These are phyloP conservation scores for Neurospora sp. DNA, from an alignment of 495 filamentous ascomycete species.

Conservation along the genomic window DNA sequence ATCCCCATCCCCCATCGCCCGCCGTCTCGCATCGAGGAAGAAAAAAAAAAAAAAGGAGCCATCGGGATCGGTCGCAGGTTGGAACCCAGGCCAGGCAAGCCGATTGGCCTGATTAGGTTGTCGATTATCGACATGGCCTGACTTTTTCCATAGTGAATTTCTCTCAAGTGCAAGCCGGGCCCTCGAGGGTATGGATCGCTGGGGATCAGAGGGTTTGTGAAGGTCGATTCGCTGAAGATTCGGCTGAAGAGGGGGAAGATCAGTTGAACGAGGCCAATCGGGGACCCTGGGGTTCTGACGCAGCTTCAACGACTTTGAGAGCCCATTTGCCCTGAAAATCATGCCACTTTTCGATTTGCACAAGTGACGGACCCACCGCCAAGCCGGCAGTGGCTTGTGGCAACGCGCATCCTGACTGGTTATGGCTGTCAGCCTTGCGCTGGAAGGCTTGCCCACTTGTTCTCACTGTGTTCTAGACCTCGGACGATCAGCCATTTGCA, in stretches of 20 bases:
- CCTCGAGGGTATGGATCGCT: slow-evolving; percentile 1
- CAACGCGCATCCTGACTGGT: slow-evolving; percentile 9
- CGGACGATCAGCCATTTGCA: slow-evolving; percentile 1
- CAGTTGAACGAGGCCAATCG: slow-evolving; percentile 14
- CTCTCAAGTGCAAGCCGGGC: neutral
- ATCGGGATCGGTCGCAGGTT: slow-evolving; percentile 1
- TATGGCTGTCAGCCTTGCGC: slow-evolving; percentile 17
- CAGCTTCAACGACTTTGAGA: slow-evolving; percentile 20
- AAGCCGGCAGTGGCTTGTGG: slow-evolving; percentile 24
- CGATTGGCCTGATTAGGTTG: slow-evolving; percentile 8
- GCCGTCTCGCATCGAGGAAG: neutral
- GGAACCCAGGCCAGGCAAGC: neutral
- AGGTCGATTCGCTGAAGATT: neutral
- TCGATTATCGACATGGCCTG: slow-evolving; percentile 20
- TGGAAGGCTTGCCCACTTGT: neutral
- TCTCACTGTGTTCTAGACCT: slow-evolving; percentile 10
- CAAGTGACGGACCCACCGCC: slow-evolving; percentile 15
- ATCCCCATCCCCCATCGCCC: neutral
- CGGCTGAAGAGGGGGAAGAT: neutral
- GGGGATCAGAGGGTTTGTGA: neutral
- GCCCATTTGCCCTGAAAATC: slow-evolving; percentile 24
- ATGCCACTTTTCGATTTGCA: slow-evolving; percentile 25
- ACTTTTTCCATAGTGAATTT: slow-evolving; percentile 3
- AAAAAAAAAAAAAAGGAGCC: neutral
- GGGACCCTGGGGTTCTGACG: slow-evolving; percentile 15